Percentiles rank a stretch among this genome's conserved stretches.
Evolutionary conservation across 306 rosid species (phyloP).

Genomic region (Boehmeria nivea): DNA sequence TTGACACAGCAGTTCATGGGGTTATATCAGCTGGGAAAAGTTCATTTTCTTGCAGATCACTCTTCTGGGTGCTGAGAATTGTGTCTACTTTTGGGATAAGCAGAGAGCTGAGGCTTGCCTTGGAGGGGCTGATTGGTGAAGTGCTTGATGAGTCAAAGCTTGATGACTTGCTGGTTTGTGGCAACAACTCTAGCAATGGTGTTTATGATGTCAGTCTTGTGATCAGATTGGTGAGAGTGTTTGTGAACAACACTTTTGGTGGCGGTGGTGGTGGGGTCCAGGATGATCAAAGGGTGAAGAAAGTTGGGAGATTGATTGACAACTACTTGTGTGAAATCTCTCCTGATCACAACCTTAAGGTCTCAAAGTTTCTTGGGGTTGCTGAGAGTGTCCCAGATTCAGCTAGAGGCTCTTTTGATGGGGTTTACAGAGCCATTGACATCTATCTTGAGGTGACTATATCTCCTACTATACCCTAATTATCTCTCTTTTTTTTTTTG

Average conservation of each 20-base stretch:
- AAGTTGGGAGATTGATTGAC: constrained; percentile 55
- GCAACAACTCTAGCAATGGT: constrained; percentile 18
- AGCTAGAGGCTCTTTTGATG: constrained; percentile 64
- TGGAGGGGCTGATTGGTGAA: constrained; percentile 71
- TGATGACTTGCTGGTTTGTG: constrained; percentile 59
- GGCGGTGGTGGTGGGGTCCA: constrained; percentile 13
- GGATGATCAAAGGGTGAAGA: constrained; percentile 42
- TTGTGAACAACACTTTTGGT: constrained; percentile 26
- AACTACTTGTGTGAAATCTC: constrained; percentile 65
- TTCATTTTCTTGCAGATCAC: constrained; percentile 56
- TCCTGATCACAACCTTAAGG: constrained; percentile 61
- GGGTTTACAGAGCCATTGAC: constrained; percentile 71
- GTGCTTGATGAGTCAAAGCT: constrained; percentile 54
- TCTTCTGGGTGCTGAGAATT: constrained; percentile 61
- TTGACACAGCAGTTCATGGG: constrained; percentile 58
- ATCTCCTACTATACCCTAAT: too few relatives aligned
- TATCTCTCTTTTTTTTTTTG: too few relatives aligned
- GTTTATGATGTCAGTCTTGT: constrained; percentile 70
- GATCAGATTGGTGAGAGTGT: constrained; percentile 47
- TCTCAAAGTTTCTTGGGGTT: constrained; percentile 61
- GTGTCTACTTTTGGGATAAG: constrained; percentile 47
- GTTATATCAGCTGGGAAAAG: constrained; percentile 38
- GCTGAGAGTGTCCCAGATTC: constrained; percentile 63
- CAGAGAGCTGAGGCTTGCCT: constrained; percentile 36
- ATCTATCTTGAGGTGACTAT: constrained; percentile 62